Evolutionary conservation across 352 stramenopile genomes (phyloP).

Genomic region (Globisporangium sylvaticum): DNA sequence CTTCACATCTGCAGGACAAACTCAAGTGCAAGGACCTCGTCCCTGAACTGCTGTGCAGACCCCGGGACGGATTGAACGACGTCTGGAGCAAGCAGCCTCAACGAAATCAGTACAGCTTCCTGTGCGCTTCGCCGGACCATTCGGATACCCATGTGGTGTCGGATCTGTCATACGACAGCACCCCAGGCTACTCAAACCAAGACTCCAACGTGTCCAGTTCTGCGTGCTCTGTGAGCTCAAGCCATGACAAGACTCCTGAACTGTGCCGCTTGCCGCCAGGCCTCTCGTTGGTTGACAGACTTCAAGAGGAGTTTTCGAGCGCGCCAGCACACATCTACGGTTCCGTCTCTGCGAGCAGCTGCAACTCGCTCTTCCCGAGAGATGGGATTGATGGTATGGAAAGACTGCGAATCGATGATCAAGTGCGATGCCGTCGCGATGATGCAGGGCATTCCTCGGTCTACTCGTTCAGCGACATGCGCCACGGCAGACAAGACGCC

Average conservation of each 20-base stretch:
- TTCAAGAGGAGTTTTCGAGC: slow-evolving; percentile 78
- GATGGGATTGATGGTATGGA: slow-evolving; percentile 5
- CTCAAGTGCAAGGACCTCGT: slow-evolving; percentile 2
- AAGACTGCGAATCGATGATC: slow-evolving; percentile 10
- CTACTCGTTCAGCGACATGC: slow-evolving; percentile 8
- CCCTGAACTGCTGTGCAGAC: neutral
- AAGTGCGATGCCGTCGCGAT: neutral
- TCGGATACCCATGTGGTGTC: slow-evolving; percentile 19
- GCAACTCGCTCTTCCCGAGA: slow-evolving; percentile 9
- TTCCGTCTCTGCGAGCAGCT: neutral
- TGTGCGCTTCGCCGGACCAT: slow-evolving; percentile 29
- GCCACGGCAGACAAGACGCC: neutral
- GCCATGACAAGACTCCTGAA: slow-evolving; percentile 21
- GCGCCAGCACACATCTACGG: slow-evolving; percentile 66
- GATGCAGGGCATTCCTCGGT: neutral
- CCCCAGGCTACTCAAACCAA: slow-evolving; percentile 18
- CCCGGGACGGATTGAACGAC: slow-evolving; percentile 5
- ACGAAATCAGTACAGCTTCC: slow-evolving; percentile 3
- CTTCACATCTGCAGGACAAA: slow-evolving; percentile 6
- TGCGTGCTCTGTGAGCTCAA: slow-evolving; percentile 19
- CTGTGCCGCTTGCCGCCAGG: slow-evolving; percentile 25
- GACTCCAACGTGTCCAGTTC: slow-evolving; percentile 18
- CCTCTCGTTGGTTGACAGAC: slow-evolving; percentile 66
- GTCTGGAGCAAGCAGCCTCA: slow-evolving; percentile 12
- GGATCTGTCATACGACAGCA: slow-evolving; percentile 22